Percentiles rank a stretch among this genome's conserved stretches.
phyloP scores from a whole-genome alignment of 106 monocot species.

The Acorus gramineus region DNA sequence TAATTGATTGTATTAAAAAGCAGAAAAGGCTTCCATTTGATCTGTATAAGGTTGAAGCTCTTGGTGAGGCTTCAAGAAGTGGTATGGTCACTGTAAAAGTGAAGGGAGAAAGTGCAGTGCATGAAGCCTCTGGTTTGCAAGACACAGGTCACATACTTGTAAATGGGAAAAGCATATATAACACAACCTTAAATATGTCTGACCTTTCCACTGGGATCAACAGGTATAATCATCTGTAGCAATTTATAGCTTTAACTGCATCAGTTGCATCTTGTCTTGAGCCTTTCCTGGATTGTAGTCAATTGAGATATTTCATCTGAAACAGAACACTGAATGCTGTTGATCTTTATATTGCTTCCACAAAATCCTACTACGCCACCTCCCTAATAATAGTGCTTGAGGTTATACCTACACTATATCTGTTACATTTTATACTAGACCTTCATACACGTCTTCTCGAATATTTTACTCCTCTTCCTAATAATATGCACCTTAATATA shows the following conservation, averaged over 20 bases:
- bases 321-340: too few species aligned
- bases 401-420: too few species aligned
- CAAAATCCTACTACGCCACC: too few species aligned
- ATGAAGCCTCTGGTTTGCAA: constrained; percentile 91
- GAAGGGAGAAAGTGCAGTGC: constrained; percentile 89
- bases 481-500: too few species aligned
- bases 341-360: too few species aligned
- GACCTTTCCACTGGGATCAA: constrained; percentile 90
- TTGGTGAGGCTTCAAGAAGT: constrained; percentile 30
- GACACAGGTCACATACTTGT: constrained; percentile 87
- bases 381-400: too few species aligned
- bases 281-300: too few species aligned
- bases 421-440: too few species aligned
- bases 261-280: not conserved
- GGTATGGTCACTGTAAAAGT: constrained; percentile 86
- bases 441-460: too few species aligned
- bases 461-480: too few species aligned
- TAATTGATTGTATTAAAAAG: constrained; percentile 52
- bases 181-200: constrained; percentile 96
- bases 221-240: constrained; percentile 36
- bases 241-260: not conserved
- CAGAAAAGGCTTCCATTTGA: constrained; percentile 66
- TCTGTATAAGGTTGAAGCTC: constrained; percentile 51
- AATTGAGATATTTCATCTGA: too few species aligned
- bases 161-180: constrained; percentile 87